Percentiles rank a stretch among this genome's conserved stretches.
These are phyloP conservation scores for Silene noctiflora DNA, from an alignment of 179 eudicot genomes.

Conservation along the genomic window DNA sequence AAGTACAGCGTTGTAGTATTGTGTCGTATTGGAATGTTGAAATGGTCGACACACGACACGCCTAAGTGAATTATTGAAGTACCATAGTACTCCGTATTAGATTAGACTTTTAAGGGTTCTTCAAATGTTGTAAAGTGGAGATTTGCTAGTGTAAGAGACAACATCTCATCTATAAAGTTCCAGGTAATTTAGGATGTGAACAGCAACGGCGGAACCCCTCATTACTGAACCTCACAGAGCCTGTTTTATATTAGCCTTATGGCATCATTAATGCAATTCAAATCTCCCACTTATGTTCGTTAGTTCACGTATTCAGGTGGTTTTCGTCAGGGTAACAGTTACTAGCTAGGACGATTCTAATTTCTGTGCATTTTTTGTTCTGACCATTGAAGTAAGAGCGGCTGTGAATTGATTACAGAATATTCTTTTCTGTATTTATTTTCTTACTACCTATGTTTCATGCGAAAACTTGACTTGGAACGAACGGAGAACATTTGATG, in stretches of 20 bases:
- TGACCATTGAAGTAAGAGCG: background rate
- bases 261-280: background rate
- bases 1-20: no score
- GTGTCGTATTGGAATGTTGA: no score
- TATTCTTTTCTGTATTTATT: background rate
- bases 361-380: background rate
- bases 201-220: conserved; percentile 16
- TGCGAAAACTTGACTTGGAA: conserved; percentile 16
- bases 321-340: background rate
- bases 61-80: no score
- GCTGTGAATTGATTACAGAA: conserved; percentile 10
- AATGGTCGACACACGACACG: no score
- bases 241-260: background rate
- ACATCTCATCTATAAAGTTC: no score
- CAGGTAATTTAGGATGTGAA: no score
- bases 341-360: background rate
- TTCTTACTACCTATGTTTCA: conserved; percentile 7
- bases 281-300: background rate
- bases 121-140: no score
- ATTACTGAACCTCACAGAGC: conserved; percentile 6
- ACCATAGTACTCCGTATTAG: no score
- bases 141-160: no score
- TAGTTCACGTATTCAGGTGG: background rate
- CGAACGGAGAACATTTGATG: conserved; percentile 25
- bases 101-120: no score